These are phyloP conservation scores for Hanseniaspora meyeri DNA, from an alignment of 805 yeast genomes.

Conservation along the genomic window DNA sequence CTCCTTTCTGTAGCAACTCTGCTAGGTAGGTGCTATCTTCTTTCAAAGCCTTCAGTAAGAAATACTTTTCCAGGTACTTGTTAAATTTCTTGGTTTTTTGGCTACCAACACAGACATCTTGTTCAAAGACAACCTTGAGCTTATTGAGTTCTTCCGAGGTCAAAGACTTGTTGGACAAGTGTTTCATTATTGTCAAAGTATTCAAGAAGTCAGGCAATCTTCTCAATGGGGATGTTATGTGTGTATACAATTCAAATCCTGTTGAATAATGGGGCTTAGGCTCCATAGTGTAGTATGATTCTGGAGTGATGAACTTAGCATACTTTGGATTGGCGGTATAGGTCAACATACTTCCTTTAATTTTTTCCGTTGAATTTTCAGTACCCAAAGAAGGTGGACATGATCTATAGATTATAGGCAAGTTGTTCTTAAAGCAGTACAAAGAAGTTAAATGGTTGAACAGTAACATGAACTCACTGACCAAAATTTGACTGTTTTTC, in stretches of 20 bases:
- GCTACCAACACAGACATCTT: neutral
- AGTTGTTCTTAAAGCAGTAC: conserved; percentile 32
- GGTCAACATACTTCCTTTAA: neutral
- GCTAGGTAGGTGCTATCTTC: neutral
- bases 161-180: conserved; percentile 23
- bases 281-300: conserved; percentile 3
- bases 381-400: neutral
- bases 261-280: conserved; percentile 48
- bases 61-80: neutral
- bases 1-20: neutral
- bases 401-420: conserved; percentile 37
- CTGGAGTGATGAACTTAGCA: neutral
- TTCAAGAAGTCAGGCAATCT: conserved; percentile 68
- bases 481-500: conserved; percentile 48
- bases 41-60: neutral
- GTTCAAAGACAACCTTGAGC: neutral
- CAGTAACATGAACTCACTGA: conserved; percentile 72
- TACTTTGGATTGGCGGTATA: neutral
- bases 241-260: conserved; percentile 51
- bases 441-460: conserved; percentile 55
- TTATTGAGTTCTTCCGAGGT: neutral
- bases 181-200: conserved; percentile 60
- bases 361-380: neutral
- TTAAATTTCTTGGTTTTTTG: neutral
- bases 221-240: conserved; percentile 82